Evolutionary conservation across 2,329 filamentous ascomycete species (phyloP).

Genomic region (Botrytis deweyae): DNA sequence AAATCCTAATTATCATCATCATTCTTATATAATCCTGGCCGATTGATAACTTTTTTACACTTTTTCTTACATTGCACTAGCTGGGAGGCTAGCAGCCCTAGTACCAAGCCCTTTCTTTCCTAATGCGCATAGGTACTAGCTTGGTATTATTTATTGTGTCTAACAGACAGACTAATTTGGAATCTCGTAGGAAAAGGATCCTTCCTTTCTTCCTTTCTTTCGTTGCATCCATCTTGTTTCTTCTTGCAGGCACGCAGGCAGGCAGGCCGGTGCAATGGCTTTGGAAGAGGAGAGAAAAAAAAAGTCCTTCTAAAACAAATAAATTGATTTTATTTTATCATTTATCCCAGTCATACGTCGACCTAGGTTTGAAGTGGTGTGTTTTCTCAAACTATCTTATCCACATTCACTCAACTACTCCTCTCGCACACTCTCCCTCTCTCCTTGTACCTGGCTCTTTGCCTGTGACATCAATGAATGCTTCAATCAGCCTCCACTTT

Average conservation of each 20-base stretch:
- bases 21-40: neutral
- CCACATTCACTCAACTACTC: slow-evolving; percentile 5
- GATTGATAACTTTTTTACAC: neutral
- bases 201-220: neutral
- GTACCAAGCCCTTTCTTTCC: neutral
- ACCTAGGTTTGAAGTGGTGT: neutral
- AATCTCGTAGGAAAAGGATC: neutral
- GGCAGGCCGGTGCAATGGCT: neutral
- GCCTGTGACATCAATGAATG: slow-evolving; percentile 23
- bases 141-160: neutral
- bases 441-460: slow-evolving; percentile 18
- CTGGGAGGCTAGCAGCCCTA: slow-evolving; percentile 1
- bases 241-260: slow-evolving; percentile 1
- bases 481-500: slow-evolving; percentile 19
- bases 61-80: neutral
- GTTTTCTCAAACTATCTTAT: neutral
- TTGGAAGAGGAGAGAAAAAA: neutral
- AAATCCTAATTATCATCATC: neutral
- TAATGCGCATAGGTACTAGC: neutral
- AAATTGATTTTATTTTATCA: neutral
- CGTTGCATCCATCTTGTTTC: slow-evolving; percentile 2
- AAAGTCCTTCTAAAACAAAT: neutral
- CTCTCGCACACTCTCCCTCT: neutral
- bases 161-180: neutral
- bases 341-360: neutral